These are phyloP conservation scores for Chrysanthemum makinoi DNA, from an alignment of 129 eudicot species.

Conservation along the genomic window DNA sequence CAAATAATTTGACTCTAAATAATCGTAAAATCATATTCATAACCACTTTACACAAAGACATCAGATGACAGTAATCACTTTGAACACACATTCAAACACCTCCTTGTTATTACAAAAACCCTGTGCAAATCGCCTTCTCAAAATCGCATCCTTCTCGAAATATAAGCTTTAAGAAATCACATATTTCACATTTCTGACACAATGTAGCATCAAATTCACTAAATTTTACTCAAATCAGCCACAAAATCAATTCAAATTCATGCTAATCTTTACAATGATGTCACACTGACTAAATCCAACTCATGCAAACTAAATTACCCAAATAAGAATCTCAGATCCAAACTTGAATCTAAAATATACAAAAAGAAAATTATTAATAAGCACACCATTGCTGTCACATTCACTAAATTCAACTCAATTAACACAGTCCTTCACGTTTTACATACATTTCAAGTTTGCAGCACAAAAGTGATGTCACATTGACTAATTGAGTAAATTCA, in stretches of 20 bases:
- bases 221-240: conserved; percentile 9
- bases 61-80: not conserved
- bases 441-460: too few relatives aligned
- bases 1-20: not conserved
- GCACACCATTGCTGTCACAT: not conserved
- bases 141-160: not conserved
- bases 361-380: not conserved
- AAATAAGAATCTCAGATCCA: conserved; percentile 10
- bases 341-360: not conserved
- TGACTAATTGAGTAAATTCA: too few relatives aligned
- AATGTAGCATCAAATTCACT: conserved; percentile 1
- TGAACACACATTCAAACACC: not conserved
- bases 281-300: conserved; percentile 12
- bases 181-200: too few relatives aligned
- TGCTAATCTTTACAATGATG: not conserved
- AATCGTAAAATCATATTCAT: not conserved
- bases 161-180: too few relatives aligned
- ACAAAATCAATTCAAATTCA: not conserved
- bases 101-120: not conserved
- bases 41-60: not conserved
- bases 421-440: too few relatives aligned
- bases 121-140: not conserved
- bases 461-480: too few relatives aligned
- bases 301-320: conserved; percentile 12
- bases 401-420: too few relatives aligned